Evolutionary conservation across 1,284 basidiomycete genomes (phyloP).

Genomic region (Papiliotrema terrestris): DNA sequence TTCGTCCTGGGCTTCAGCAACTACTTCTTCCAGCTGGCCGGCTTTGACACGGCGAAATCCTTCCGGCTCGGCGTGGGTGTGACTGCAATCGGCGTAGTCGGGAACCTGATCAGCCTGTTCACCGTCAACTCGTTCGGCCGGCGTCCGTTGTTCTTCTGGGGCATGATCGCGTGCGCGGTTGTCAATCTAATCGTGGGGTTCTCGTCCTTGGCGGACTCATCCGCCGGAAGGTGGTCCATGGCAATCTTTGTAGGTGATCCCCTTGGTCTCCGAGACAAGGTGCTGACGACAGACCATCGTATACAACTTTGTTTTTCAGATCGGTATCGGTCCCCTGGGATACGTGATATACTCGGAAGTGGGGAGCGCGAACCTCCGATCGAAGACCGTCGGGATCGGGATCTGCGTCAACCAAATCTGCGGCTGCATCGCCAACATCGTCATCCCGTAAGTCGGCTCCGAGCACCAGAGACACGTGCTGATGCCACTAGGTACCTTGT

Average conservation of each 20-base stretch:
- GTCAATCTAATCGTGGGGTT: constrained; percentile 48
- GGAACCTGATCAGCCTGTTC: constrained; percentile 20
- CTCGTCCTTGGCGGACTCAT: constrained; percentile 17
- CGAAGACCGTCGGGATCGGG: constrained; percentile 52
- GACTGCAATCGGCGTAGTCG: constrained; percentile 22
- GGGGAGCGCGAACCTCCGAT: constrained; percentile 43
- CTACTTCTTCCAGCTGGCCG: constrained; percentile 49
- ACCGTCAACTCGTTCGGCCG: constrained; percentile 40
- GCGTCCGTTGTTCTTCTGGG: constrained; percentile 49
- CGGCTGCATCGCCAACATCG: constrained; percentile 20
- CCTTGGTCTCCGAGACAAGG: neutral
- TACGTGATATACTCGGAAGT: constrained; percentile 42
- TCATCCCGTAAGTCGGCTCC: constrained; percentile 13
- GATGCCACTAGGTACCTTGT: constrained; percentile 12
- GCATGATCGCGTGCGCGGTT: constrained; percentile 43
- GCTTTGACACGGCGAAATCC: constrained; percentile 37
- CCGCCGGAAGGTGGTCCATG: constrained; percentile 25
- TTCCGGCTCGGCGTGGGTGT: constrained; percentile 45
- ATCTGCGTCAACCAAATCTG: constrained; percentile 36
- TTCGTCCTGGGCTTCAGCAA: constrained; percentile 10
- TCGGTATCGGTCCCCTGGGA: constrained; percentile 24
- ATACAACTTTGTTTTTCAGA: constrained; percentile 22
- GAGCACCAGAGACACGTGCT: neutral
- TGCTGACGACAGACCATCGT: constrained; percentile 16
- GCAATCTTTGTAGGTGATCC: constrained; percentile 20